Evolutionary conservation across 768 basidiomycete genomes (phyloP).

Genomic region (Hortiboletus campestris): DNA sequence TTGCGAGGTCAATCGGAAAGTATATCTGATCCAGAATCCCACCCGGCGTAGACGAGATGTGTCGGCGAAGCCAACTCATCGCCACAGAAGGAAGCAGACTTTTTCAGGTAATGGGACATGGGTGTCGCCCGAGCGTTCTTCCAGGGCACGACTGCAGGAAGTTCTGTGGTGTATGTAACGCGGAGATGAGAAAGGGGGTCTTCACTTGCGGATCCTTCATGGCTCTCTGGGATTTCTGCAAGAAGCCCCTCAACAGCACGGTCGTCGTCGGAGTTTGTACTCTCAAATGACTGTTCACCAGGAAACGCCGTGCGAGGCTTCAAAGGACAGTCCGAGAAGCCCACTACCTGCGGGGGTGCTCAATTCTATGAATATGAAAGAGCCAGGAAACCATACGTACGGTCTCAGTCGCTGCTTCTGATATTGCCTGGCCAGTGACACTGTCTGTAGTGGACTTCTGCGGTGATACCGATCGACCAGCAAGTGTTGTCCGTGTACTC

Average conservation of each 20-base stretch:
- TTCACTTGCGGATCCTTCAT: slow-evolving; percentile 31
- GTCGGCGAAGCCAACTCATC: slow-evolving; percentile 44
- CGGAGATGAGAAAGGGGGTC: slow-evolving; percentile 36
- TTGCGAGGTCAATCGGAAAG: slow-evolving; percentile 30
- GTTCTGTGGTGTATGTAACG: slow-evolving; percentile 35
- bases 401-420: slow-evolving; percentile 29
- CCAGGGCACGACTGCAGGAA: slow-evolving; percentile 34
- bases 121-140: slow-evolving; percentile 34
- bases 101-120: slow-evolving; percentile 38
- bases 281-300: slow-evolving; percentile 33
- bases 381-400: slow-evolving; percentile 29
- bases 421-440: slow-evolving; percentile 20
- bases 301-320: slow-evolving; percentile 27
- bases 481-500: slow-evolving; percentile 31
- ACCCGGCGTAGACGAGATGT: slow-evolving; percentile 53
- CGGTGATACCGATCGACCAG: slow-evolving; percentile 34
- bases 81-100: slow-evolving; percentile 40
- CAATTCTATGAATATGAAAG: slow-evolving; percentile 32
- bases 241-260: slow-evolving; percentile 33
- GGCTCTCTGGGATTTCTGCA: slow-evolving; percentile 32
- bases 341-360: slow-evolving; percentile 29
- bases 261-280: slow-evolving; percentile 38
- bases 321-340: slow-evolving; percentile 24
- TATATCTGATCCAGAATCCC: slow-evolving; percentile 52
- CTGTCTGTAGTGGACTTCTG: slow-evolving; percentile 26